Conservation (phyloP, 208 protist species). For the Crithidia sp. region DNA sequence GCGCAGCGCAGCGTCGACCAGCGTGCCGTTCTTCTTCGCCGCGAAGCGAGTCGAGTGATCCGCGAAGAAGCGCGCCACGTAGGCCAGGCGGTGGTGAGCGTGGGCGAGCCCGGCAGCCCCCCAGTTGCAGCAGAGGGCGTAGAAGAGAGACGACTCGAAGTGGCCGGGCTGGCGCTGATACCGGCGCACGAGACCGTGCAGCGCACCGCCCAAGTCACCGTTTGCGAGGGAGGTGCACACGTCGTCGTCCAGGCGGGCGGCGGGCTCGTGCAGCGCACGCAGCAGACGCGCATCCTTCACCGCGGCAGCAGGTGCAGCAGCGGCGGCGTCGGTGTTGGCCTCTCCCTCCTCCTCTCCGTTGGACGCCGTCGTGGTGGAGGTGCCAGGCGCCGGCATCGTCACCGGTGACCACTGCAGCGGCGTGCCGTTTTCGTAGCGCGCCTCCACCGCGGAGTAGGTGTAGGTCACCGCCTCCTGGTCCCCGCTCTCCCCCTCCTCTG, state of each 20-base stretch:
- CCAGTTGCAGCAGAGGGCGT: conserved; percentile 70
- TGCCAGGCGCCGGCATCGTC: conserved; percentile 15
- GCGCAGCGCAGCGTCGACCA: conserved; percentile 70
- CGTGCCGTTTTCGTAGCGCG: conserved; percentile 8
- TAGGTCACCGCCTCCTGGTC: not conserved
- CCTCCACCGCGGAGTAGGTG: conserved; percentile 21
- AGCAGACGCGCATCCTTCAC: conserved; percentile 18
- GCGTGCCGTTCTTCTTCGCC: conserved; percentile 46
- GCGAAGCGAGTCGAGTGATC: conserved; percentile 58
- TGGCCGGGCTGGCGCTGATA: conserved; percentile 52
- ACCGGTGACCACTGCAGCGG: conserved; percentile 25
- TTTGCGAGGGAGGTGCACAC: conserved; percentile 69
- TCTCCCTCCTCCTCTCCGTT: not conserved
- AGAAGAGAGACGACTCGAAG: conserved; percentile 69
- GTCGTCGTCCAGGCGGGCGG: conserved; percentile 62
- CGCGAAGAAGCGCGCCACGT: conserved; percentile 55
- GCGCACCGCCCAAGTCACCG: conserved; percentile 54
- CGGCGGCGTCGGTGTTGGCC: not conserved
- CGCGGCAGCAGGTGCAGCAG: not conserved
- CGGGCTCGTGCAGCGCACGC: not conserved
- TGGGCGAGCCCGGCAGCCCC: conserved; percentile 66
- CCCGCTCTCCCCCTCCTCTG: conserved; percentile 8
- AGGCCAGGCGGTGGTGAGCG: conserved; percentile 77
- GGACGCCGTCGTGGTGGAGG: conserved; percentile 1
- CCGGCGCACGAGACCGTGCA: conserved; percentile 61